A percentile compares a stretch with the other conserved stretches of the same genome.
Conservation (phyloP, 2,329 filamentous ascomycete genomes). For the Fusarium begoniae region DNA sequence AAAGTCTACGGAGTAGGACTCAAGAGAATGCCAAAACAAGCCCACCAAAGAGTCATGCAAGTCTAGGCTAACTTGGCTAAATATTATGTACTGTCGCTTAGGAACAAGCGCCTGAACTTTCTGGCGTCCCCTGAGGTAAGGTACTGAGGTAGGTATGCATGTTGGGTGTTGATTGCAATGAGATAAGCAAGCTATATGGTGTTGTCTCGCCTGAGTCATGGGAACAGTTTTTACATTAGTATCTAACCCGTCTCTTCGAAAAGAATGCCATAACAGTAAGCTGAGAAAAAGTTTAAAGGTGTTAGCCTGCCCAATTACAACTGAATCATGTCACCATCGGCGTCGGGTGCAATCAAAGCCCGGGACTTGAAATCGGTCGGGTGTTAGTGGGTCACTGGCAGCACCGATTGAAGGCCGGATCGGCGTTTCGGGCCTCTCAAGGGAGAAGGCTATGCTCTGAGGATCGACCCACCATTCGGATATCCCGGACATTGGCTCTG, state of each 20-base stretch:
- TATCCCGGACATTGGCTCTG: conserved; percentile 18
- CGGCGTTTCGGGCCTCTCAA: conserved; percentile 22
- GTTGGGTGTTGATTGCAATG: neutral
- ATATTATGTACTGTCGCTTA: neutral
- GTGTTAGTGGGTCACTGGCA: conserved; percentile 6
- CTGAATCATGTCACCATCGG: conserved; percentile 11
- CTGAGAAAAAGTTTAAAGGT: neutral
- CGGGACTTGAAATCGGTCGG: conserved; percentile 20
- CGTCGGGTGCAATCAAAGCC: conserved; percentile 7
- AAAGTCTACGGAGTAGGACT: neutral
- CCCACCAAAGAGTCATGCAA: neutral
- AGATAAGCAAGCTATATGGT: neutral
- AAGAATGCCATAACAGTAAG: neutral
- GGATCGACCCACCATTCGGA: conserved; percentile 34
- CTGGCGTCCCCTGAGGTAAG: neutral
- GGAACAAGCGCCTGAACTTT: neutral
- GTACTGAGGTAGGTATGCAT: neutral
- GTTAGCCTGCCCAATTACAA: neutral
- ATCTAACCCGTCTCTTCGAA: neutral
- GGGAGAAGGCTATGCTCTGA: neutral
- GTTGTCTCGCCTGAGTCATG: conserved; percentile 9
- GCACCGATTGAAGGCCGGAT: conserved; percentile 29
- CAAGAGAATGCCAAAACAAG: neutral
- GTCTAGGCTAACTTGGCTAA: neutral
- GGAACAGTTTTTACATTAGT: neutral